These are phyloP conservation scores for Solanum pennellii DNA, from an alignment of 257 asterid genomes.

Conservation along the genomic window DNA sequence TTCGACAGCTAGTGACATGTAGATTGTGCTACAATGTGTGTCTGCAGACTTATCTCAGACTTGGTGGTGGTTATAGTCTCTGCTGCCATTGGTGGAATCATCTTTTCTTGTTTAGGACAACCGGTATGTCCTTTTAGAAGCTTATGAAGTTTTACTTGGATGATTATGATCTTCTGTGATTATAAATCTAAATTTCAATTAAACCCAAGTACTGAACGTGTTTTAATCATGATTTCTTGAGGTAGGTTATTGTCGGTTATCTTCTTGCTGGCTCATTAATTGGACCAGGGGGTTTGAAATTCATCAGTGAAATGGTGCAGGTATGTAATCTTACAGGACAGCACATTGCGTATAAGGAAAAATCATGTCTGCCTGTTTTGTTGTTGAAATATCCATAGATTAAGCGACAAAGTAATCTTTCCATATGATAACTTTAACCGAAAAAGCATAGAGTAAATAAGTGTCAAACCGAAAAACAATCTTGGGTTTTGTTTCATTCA, in stretches of 20 bases:
- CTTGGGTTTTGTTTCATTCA: not conserved
- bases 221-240: slow-evolving; percentile 4
- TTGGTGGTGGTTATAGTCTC: slow-evolving; percentile 96
- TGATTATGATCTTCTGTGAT: not conserved
- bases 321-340: slow-evolving; percentile 23
- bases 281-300: slow-evolving; percentile 96
- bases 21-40: not conserved
- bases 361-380: not conserved
- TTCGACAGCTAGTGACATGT: not conserved
- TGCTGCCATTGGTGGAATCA: slow-evolving; percentile 95
- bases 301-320: slow-evolving; percentile 93
- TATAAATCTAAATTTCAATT: not conserved
- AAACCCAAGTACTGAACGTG: not conserved
- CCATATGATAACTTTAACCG: not conserved
- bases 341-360: not conserved
- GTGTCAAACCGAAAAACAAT: not conserved
- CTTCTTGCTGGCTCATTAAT: slow-evolving; percentile 91
- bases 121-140: slow-evolving; percentile 59
- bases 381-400: not conserved
- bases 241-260: slow-evolving; percentile 85
- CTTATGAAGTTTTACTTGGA: slow-evolving; percentile 3
- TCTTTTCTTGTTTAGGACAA: slow-evolving; percentile 90
- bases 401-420: not conserved
- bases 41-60: slow-evolving; percentile 86
- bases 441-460: not conserved